Base-by-base conservation (phyloP, 495 filamentous ascomycete species). In the Cudoniella acicularis region DNA sequence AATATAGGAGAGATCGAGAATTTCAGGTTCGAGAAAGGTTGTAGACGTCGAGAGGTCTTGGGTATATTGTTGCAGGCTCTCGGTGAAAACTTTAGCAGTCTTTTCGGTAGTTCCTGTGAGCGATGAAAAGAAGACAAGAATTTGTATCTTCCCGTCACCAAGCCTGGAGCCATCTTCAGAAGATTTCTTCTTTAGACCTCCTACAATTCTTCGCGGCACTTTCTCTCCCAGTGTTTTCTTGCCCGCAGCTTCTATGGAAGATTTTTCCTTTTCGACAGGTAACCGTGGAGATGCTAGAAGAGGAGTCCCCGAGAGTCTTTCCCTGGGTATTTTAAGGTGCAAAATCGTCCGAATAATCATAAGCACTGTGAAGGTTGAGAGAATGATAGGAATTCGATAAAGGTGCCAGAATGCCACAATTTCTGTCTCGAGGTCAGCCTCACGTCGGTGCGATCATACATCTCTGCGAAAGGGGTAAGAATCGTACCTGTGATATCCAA, bases 71-170 rank as follows among this genome's bases (percentile, higher is more conserved):
- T 70, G 71, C 9, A 92, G 64, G 1, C 75, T 72, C 52, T 85
- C 74, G 22, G 79, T 74, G 25, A 91, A 79, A 0, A 74, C 60
- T 23, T 79, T 75, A 0, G 88, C 87, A 62, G 80, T 82, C 60
- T 79, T 81, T 63, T 92, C 87, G 18, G 92, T 97, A 36, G 79
- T 87, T 13, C 82, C 88, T 18, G 88, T 93, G 59, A 96, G 74
- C 8, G 91, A 94, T 6, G 90, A 91, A 70, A 83, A 98, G 75
- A 97, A 97, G 1, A 97, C 77, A 20, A 96, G 72, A 1, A 87
- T 80, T 67, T 96, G 91, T 40, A 96, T 84, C 52, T 75, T 75
- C 26, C 72, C 65, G 46, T 69, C 56, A 21, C 43, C 61, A 47
- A 67, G 60, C 49, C 40, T 10, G 43, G 17, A 55, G 45, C 67